Evolutionary conservation across 352 stramenopile species (phyloP).

Genomic region (Aphanomyces invadans): DNA sequence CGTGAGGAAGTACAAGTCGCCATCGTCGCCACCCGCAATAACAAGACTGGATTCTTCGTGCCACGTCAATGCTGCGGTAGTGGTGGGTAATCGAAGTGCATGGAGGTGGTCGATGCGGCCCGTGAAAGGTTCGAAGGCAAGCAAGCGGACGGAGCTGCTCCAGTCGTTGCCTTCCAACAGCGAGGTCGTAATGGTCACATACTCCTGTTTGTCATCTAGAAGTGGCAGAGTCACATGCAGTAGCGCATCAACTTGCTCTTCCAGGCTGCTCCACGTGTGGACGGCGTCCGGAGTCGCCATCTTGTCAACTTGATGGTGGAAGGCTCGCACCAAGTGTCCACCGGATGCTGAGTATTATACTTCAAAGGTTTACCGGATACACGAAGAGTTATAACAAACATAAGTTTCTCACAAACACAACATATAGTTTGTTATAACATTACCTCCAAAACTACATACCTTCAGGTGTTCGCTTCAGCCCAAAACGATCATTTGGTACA

Average conservation of each 20-base stretch:
- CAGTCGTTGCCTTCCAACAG: conserved; percentile 70
- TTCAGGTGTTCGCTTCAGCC: no score
- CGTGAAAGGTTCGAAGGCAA: conserved; percentile 32
- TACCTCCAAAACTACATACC: no score
- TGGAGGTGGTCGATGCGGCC: conserved; percentile 35
- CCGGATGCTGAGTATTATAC: no score
- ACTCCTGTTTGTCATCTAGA: background rate
- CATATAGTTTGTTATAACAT: background rate
- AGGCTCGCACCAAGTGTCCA: background rate
- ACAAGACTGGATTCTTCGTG: conserved; percentile 45
- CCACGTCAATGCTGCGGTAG: conserved; percentile 51
- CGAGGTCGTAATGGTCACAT: conserved; percentile 55
- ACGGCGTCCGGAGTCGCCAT: background rate
- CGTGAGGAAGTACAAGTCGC: conserved; percentile 33
- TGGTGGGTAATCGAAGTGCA: conserved; percentile 37
- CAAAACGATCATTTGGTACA: background rate
- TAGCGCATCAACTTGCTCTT: conserved; percentile 22
- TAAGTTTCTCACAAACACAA: no score
- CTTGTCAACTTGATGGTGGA: conserved; percentile 3
- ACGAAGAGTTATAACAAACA: no score
- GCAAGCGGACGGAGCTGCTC: conserved; percentile 47
- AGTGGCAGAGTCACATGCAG: background rate
- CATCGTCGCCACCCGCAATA: conserved; percentile 55
- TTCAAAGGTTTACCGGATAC: background rate
- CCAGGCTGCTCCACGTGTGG: conserved; percentile 6